phyloP scores from a whole-genome alignment of 2,329 filamentous ascomycete genomes.

The Colletotrichum incanum region DNA sequence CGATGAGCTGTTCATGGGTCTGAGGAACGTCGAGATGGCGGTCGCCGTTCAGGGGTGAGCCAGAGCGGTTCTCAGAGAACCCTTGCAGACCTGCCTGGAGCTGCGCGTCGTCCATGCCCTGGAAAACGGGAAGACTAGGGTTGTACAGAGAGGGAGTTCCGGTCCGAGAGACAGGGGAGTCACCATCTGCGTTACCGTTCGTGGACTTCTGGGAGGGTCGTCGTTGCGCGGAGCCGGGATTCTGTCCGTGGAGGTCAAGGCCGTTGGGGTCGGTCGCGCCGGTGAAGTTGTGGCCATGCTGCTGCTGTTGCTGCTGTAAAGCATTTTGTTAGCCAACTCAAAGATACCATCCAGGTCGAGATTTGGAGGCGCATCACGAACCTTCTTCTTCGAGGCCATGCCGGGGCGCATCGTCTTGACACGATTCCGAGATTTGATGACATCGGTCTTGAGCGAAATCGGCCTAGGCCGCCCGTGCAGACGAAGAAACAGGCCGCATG shows the following conservation, averaged over 20 bases:
- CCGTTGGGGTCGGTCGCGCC: slow-evolving; percentile 69
- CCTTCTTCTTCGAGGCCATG: slow-evolving; percentile 87
- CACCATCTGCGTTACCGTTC: slow-evolving; percentile 81
- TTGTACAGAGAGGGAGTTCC: slow-evolving; percentile 83
- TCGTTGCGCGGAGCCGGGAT: slow-evolving; percentile 64
- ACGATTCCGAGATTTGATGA: slow-evolving; percentile 99
- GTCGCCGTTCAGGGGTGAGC: slow-evolving; percentile 68
- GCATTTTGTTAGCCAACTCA: slow-evolving; percentile 5
- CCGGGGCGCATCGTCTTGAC: slow-evolving; percentile 90
- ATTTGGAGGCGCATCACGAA: slow-evolving; percentile 55
- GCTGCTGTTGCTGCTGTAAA: slow-evolving; percentile 47
- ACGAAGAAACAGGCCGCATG: slow-evolving; percentile 97
- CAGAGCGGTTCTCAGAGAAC: slow-evolving; percentile 68
- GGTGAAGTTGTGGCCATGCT: slow-evolving; percentile 57
- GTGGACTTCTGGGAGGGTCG: slow-evolving; percentile 80
- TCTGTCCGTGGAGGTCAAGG: slow-evolving; percentile 70
- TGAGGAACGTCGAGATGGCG: slow-evolving; percentile 80
- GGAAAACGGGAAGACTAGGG: slow-evolving; percentile 84
- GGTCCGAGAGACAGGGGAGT: slow-evolving; percentile 85
- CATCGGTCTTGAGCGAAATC: slow-evolving; percentile 98
- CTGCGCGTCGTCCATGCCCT: slow-evolving; percentile 80
- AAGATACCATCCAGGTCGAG: background rate
- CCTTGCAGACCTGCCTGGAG: slow-evolving; percentile 71
- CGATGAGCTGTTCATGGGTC: slow-evolving; percentile 84
- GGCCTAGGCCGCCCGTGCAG: slow-evolving; percentile 83